Base-by-base conservation (phyloP, 805 yeast species). In the Groenewaldozyma tartarivorans region DNA sequence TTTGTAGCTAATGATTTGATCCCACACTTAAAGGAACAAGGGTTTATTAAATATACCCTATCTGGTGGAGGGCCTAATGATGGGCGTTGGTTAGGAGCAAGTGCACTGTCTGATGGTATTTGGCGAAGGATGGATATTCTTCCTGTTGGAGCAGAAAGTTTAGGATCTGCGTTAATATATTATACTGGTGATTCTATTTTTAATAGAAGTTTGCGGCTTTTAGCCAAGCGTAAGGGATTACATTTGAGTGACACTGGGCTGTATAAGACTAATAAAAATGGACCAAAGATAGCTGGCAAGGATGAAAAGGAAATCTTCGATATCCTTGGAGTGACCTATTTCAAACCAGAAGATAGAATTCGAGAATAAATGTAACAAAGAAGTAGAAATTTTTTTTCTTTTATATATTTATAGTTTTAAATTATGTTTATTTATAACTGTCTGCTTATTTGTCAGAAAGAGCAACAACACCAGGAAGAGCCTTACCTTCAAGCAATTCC, bases 401-500 rank as follows among this genome's bases (percentile, higher is more conserved):
- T 31, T n/a, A 7, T 6, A 31, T 31, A 7, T n/a, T 13, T 31
- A n/a, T 31, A 31, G 17, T 31, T 7, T 7, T 24, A 24, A 13
- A 24, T 9, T 9, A 24, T 13, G 17, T 13, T 31, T 31, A 6
- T 11, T 19, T 17, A 4, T 34, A n/a, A 19, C 13, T 13, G 19
- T 34, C 20, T 17, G 22, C 41, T 31, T 42, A 42, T 42, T 85
- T 87, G 69, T 75, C 79, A 53, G 95, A 79, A 58, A 88, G 79
- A 69, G 88, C 94, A 61, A 74, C 79, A 56, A 92, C 97, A 79
- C 98, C 98, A 59, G 98, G 98, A 60, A 92, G 77, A 57, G 75
- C 92, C 79, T 92, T 92, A 72, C 98, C 98, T 75, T 92, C 98
- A 64, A 92, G 79, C 64, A 92, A 81, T 73, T 92, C 98, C 65